A percentile compares a stretch with the other conserved stretches of the same genome.
Conservation (phyloP, 495 filamentous ascomycete species). For the Talaromyces trachyspermus region DNA sequence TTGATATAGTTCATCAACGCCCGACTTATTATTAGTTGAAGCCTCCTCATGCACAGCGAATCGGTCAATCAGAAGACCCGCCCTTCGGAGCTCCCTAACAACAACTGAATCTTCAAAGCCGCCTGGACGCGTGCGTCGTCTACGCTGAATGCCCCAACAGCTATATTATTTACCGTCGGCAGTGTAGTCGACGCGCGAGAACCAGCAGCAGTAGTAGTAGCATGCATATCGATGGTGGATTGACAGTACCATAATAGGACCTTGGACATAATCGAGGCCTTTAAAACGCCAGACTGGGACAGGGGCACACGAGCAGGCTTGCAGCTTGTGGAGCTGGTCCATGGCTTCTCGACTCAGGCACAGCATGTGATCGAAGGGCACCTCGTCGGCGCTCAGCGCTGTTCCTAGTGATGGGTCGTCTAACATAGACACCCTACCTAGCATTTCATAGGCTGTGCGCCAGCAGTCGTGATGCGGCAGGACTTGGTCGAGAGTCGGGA, state of each 20-base stretch:
- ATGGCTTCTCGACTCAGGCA: slow-evolving; percentile 22
- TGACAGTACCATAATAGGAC: slow-evolving; percentile 27
- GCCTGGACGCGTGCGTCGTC: slow-evolving; percentile 16
- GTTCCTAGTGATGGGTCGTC: slow-evolving; percentile 3
- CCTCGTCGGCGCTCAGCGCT: slow-evolving; percentile 2
- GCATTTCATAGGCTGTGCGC: slow-evolving; percentile 8
- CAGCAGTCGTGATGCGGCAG: slow-evolving; percentile 9
- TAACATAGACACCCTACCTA: slow-evolving; percentile 6
- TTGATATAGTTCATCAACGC: background rate
- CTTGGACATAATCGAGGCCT: slow-evolving; percentile 26
- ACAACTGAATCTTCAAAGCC: slow-evolving; percentile 14
- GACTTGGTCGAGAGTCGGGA: no score
- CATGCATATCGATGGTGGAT: slow-evolving; percentile 15
- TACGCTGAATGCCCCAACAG: slow-evolving; percentile 14
- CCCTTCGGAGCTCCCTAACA: slow-evolving; percentile 13
- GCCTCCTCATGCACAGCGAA: slow-evolving; percentile 5
- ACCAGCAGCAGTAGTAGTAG: slow-evolving; percentile 11
- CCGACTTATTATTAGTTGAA: background rate
- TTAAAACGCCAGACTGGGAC: slow-evolving; percentile 18
- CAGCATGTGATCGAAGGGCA: slow-evolving; percentile 22
- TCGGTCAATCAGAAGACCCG: slow-evolving; percentile 8
- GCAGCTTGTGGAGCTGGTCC: slow-evolving; percentile 19
- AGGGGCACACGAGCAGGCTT: slow-evolving; percentile 22
- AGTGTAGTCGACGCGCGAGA: no score
- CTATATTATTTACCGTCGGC: slow-evolving; percentile 9